Conservation (phyloP, 768 basidiomycete genomes). For the Collybia nuda region DNA sequence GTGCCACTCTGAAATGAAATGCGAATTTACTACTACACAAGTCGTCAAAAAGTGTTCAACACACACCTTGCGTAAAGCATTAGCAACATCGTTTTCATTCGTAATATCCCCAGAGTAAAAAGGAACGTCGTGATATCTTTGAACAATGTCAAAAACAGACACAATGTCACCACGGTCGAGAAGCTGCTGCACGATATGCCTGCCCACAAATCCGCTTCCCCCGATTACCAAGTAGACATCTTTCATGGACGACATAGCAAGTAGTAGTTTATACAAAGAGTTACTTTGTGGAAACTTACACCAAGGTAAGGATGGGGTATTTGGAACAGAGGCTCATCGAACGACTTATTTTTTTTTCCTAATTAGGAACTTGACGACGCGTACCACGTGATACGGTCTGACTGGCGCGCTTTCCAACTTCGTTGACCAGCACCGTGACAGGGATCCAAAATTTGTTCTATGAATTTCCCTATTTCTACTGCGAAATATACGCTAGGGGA, state of each 20-base stretch:
- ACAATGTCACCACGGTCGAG: conserved; percentile 78
- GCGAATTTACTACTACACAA: conserved; percentile 5
- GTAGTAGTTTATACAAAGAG: too few relatives aligned
- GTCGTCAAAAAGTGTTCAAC: background rate
- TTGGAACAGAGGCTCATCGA: conserved; percentile 8
- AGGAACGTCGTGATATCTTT: conserved; percentile 81
- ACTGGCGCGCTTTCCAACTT: conserved; percentile 17
- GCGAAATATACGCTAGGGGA: conserved; percentile 59
- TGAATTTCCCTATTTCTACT: conserved; percentile 27
- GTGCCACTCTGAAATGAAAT: conserved; percentile 58
- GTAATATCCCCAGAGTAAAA: conserved; percentile 93
- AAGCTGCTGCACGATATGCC: conserved; percentile 88
- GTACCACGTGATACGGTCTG: conserved; percentile 36
- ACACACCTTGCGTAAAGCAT: conserved; percentile 73
- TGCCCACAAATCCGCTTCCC: conserved; percentile 89
- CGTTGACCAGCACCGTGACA: conserved; percentile 6
- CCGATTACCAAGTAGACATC: conserved; percentile 92
- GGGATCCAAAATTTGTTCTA: conserved; percentile 12
- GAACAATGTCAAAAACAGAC: conserved; percentile 88
- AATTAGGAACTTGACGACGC: conserved; percentile 21
- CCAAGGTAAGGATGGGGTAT: too few relatives aligned
- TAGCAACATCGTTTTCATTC: conserved; percentile 66
- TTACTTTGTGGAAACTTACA: too few relatives aligned
- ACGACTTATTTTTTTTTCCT: conserved; percentile 20
- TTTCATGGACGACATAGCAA: conserved; percentile 26